phyloP scores from a whole-genome alignment of 83 land plant genomes.

The Thuja plicata region DNA sequence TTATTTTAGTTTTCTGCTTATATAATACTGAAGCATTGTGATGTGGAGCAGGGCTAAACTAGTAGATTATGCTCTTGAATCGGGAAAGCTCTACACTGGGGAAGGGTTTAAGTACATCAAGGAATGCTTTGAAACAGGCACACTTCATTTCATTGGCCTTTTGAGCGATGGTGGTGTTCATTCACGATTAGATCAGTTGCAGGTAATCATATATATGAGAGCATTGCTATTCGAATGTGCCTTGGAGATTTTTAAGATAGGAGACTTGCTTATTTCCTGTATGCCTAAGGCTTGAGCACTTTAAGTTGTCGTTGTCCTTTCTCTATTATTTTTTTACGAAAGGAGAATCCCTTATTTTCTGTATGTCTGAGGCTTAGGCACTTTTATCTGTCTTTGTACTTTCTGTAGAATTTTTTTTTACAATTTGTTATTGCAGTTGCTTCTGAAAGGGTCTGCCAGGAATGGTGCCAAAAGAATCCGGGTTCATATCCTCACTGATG shows the following conservation, averaged over 20 bases:
- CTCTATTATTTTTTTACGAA: neutral
- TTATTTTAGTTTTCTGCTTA: neutral
- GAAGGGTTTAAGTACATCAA: constrained; percentile 88
- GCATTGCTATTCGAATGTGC: neutral
- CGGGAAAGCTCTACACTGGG: constrained; percentile 89
- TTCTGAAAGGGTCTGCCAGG: constrained; percentile 82
- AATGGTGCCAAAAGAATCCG: constrained; percentile 91
- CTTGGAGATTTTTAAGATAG: neutral
- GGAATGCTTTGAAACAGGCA: constrained; percentile 66
- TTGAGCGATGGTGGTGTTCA: constrained; percentile 99
- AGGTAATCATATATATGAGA: constrained; percentile 37
- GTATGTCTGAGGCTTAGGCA: neutral
- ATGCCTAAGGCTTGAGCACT: neutral
- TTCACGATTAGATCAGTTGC: constrained; percentile 86
- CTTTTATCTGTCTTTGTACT: neutral
- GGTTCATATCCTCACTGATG: constrained; percentile 91
- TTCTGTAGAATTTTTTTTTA: neutral
- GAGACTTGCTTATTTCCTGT: neutral
- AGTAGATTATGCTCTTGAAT: constrained; percentile 84
- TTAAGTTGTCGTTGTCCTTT: neutral
- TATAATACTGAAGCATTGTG: neutral
- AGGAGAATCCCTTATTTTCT: neutral
- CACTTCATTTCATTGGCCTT: constrained; percentile 90
- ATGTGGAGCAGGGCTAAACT: constrained; percentile 71
- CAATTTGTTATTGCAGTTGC: constrained; percentile 40